phyloP scores from a whole-genome alignment of 345 rosid species.

The Ceriops tagal region DNA sequence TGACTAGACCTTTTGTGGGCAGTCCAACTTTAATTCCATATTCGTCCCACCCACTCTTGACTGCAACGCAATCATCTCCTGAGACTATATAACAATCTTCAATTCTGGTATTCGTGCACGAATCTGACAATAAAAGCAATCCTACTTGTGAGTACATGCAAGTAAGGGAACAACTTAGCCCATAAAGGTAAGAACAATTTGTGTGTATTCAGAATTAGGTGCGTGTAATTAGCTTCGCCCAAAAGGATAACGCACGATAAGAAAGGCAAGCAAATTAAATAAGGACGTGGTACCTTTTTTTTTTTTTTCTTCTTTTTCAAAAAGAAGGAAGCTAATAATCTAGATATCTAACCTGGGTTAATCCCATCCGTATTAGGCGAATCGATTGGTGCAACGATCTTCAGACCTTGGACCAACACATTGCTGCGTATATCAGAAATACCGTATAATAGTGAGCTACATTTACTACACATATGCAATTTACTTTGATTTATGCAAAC shows the following conservation, averaged over 20 bases:
- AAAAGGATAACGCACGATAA: too few species aligned
- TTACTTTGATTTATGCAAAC: too few species aligned
- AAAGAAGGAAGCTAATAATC: background rate
- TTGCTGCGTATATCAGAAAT: constrained; percentile 23
- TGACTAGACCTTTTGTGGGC: constrained; percentile 48
- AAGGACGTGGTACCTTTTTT: too few species aligned
- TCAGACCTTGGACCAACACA: constrained; percentile 48
- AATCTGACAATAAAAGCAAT: constrained; percentile 45
- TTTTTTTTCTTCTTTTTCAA: too few species aligned
- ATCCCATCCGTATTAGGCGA: constrained; percentile 84
- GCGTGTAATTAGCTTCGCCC: too few species aligned
- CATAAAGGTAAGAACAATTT: too few species aligned
- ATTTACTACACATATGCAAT: too few species aligned
- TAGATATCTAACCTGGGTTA: constrained; percentile 48
- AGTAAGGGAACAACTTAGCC: background rate
- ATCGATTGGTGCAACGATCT: constrained; percentile 56
- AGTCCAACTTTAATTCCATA: constrained; percentile 58
- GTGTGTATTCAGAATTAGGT: too few species aligned
- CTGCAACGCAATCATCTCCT: constrained; percentile 77
- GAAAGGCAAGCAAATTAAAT: too few species aligned
- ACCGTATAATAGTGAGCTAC: background rate
- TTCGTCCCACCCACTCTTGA: constrained; percentile 78
- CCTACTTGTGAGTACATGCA: background rate
- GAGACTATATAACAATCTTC: constrained; percentile 70
- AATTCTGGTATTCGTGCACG: constrained; percentile 54